These are phyloP conservation scores for Phlebiopsis gigantea DNA, from an alignment of 768 basidiomycete species.

Conservation along the genomic window DNA sequence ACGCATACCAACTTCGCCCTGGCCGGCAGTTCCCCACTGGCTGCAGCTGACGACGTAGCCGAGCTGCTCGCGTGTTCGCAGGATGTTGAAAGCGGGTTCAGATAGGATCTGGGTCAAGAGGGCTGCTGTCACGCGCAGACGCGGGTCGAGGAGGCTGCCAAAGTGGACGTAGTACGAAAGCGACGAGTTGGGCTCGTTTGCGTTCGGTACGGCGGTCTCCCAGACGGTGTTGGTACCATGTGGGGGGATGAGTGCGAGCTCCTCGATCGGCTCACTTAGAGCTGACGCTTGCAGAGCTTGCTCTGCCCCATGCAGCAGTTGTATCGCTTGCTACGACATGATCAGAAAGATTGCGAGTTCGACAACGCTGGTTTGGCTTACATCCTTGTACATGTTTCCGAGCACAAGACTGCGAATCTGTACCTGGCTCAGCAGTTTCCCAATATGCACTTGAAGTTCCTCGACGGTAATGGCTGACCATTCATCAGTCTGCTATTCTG, in stretches of 20 bases:
- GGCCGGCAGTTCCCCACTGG: conserved; percentile 49
- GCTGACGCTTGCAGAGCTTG: conserved; percentile 51
- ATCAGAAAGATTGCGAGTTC: neutral
- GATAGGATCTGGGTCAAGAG: conserved; percentile 79
- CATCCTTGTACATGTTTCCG: conserved; percentile 84
- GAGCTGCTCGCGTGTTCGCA: conserved; percentile 92
- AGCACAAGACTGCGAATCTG: conserved; percentile 69
- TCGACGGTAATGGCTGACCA: conserved; percentile 60
- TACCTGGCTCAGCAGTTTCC: conserved; percentile 54
- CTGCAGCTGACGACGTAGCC: conserved; percentile 83
- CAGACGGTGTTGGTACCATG: conserved; percentile 78
- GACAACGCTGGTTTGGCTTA: conserved; percentile 28
- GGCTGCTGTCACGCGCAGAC: conserved; percentile 57
- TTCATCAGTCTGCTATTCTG: neutral
- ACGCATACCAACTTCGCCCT: conserved; percentile 69
- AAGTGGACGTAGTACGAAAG: conserved; percentile 83
- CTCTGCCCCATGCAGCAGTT: conserved; percentile 69
- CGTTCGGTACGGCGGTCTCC: conserved; percentile 66
- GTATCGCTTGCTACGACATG: conserved; percentile 61
- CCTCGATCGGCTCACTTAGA: conserved; percentile 42
- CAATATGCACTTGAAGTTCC: conserved; percentile 62
- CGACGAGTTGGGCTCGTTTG: conserved; percentile 81
- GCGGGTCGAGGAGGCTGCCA: conserved; percentile 61
- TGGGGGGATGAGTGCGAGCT: conserved; percentile 19
- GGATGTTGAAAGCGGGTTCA: conserved; percentile 89